Conservation (phyloP, 2,329 filamentous ascomycete species). For the Venturia effusa region DNA sequence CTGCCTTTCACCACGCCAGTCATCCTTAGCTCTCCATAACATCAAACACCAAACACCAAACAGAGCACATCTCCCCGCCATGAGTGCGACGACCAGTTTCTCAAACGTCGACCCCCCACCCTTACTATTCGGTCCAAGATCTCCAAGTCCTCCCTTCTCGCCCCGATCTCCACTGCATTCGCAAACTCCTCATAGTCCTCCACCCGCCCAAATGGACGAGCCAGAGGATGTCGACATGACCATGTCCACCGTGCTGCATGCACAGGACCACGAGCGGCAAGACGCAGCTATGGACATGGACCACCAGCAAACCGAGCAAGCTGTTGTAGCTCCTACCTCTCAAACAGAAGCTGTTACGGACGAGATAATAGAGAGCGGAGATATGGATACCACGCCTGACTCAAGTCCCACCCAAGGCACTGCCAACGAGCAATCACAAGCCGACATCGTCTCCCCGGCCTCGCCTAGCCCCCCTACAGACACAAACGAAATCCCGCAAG, state of each 20-base stretch:
- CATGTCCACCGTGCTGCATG: conserved; percentile 21
- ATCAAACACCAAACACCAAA: too few species aligned
- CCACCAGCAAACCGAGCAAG: conserved; percentile 14
- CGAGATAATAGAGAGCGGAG: conserved; percentile 22
- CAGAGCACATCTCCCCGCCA: conserved; percentile 17
- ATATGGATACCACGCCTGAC: conserved; percentile 30
- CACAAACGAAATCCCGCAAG: background rate
- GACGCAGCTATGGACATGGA: conserved; percentile 12
- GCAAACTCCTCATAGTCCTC: conserved; percentile 7
- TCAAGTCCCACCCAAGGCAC: conserved; percentile 14
- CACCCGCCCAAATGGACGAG: conserved; percentile 14
- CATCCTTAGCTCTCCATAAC: background rate
- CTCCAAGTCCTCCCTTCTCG: conserved; percentile 19
- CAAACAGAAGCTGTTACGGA: conserved; percentile 12
- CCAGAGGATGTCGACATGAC: conserved; percentile 23
- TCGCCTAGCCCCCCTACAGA: background rate
- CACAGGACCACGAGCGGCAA: conserved; percentile 15
- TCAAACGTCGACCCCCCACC: conserved; percentile 24
- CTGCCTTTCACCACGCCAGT: background rate
- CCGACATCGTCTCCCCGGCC: background rate
- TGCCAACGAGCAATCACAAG: background rate
- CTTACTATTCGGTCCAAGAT: conserved; percentile 24
- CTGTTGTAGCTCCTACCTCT: conserved; percentile 18
- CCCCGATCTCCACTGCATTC: conserved; percentile 9
- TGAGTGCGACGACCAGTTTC: conserved; percentile 26